These are phyloP conservation scores for Lolium perenne DNA, from an alignment of 176 grass and related monocot species.

Conservation along the genomic window DNA sequence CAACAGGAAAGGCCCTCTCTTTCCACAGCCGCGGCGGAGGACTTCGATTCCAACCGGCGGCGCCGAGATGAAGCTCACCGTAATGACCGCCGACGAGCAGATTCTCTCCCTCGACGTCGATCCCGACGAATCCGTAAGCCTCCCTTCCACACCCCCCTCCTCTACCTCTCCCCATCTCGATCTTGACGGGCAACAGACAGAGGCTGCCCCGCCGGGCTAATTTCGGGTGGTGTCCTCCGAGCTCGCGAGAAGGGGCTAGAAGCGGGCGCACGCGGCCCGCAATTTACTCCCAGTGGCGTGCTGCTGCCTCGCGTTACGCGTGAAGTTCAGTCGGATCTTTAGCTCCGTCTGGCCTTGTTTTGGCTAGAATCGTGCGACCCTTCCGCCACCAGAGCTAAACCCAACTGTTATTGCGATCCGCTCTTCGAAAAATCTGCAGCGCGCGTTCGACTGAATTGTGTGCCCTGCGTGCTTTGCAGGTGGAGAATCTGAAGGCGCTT, in stretches of 20 bases:
- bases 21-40: not conserved
- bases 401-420: constrained; percentile 11
- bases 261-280: not conserved
- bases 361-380: not conserved
- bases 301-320: not conserved
- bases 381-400: not conserved
- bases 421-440: not conserved
- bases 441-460: constrained; percentile 13
- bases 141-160: not conserved
- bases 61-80: constrained; percentile 88
- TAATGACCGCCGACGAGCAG: constrained; percentile 89
- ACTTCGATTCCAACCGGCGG: not conserved
- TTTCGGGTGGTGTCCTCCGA: not conserved
- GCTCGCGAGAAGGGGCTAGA: not conserved
- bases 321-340: constrained; percentile 32
- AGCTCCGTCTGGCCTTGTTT: not conserved
- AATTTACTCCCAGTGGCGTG: not conserved
- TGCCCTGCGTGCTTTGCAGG: constrained; percentile 47
- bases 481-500: constrained; percentile 97
- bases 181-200: not conserved
- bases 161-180: not conserved
- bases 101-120: constrained; percentile 88
- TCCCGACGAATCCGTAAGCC: constrained; percentile 81
- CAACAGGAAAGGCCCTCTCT: not conserved
- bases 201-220: not conserved